Evolutionary conservation across 140 eudicot species (phyloP), one percentile per base, ranked within the genome.

Genomic region (Ambrosia hybrid): DNA sequence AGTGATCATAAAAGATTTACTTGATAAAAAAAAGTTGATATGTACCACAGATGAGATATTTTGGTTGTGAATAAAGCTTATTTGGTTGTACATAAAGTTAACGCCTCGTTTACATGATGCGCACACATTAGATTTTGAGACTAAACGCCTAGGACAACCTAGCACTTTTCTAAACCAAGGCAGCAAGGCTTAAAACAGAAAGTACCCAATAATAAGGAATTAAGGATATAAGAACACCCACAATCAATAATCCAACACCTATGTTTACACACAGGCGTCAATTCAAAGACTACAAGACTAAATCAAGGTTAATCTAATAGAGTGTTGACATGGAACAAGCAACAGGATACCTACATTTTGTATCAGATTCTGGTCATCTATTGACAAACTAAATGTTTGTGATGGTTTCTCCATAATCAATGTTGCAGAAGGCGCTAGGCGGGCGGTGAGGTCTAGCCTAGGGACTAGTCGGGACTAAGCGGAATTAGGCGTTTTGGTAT

Each of bases 281-380:
- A 75, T 33, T 67, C 51, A 67, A 21, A 30, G 49, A 55, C 39
- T 52, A 30, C 38, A 37, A 51, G 16, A 41, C 30, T 26, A 13
- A 15, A 53, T 12, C 55, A 17, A 17, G 14, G 51, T 15, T 52
- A 5, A 14, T 53, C 55, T 46, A 60, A 60, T 55, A 21, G 43
- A 41, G 10, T 75, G 11, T 41, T 13, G n/a, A 15, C 73, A 55
- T 64, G 49, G 15, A 30, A 57, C 5, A 67, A 45, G 33, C 15
- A 46, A 17, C 69, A 43, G 51, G 39, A 48, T 30, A 75, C 7
- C 74, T 30, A 67, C 62, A 57, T 67, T 30, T 75, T 52, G 26
- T 4, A 56, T 68, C 73, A 76, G 49, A 15, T 67, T 56, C 34
- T n/a, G 30, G 72, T 66, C 21, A 41, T 55, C 21, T 9, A 13